Conservation (phyloP, 495 filamentous ascomycete genomes). For the Rostrohypoxylon terebratum region DNA sequence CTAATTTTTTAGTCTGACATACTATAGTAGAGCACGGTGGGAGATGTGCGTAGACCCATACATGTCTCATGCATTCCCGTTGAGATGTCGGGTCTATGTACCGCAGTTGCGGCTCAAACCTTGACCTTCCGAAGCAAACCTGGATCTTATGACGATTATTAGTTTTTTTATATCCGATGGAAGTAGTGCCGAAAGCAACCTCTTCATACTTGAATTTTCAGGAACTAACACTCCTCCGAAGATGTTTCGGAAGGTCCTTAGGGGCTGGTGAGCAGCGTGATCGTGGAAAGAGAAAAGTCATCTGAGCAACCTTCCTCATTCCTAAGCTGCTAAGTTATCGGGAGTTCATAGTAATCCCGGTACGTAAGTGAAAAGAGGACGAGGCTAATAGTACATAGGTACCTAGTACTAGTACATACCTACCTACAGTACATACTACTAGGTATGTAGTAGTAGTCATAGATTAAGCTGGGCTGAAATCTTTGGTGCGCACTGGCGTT, state of each 20-base stretch:
- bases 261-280: slow-evolving; percentile 11
- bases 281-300: slow-evolving; percentile 7
- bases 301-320: slow-evolving; percentile 4
- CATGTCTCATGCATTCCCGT: slow-evolving; percentile 24
- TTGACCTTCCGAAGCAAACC: slow-evolving; percentile 35
- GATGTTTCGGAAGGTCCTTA: background rate
- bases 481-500: slow-evolving; percentile 36
- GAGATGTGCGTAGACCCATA: slow-evolving; percentile 17
- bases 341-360: slow-evolving; percentile 9
- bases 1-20: slow-evolving; percentile 24
- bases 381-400: slow-evolving; percentile 2
- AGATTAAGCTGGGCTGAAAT: slow-evolving; percentile 35
- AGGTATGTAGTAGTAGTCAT: too few relatives aligned
- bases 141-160: slow-evolving; percentile 18
- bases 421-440: too few relatives aligned
- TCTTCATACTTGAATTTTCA: slow-evolving; percentile 10
- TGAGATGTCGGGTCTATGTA: slow-evolving; percentile 3
- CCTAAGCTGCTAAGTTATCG: background rate
- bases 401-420: too few relatives aligned
- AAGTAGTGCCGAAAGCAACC: slow-evolving; percentile 27
- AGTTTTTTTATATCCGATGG: slow-evolving; percentile 19
- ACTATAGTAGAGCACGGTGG: slow-evolving; percentile 12
- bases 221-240: slow-evolving; percentile 14
- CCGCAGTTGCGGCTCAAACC: slow-evolving; percentile 40
- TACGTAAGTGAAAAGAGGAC: slow-evolving; percentile 29